Evolutionary conservation across 345 rosid species (phyloP).

Genomic region (Rhodomyrtus tomentosa): DNA sequence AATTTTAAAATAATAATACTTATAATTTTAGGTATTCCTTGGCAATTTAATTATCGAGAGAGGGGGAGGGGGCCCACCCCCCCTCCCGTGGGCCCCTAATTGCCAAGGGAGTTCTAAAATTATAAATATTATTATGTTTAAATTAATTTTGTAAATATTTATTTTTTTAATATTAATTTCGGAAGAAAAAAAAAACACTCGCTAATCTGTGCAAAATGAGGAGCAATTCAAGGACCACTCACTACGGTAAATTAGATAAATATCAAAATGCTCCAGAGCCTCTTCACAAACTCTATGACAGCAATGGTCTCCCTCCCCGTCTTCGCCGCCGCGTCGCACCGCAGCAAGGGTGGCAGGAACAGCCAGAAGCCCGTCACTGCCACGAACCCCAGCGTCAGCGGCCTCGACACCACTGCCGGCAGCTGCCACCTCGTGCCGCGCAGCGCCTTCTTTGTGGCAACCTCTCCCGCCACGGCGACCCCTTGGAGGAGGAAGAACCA

Average conservation of each 20-base stretch:
- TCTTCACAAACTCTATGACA: neutral
- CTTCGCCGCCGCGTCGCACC: slow-evolving; percentile 1
- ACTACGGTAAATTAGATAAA: neutral
- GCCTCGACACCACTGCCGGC: slow-evolving; percentile 1
- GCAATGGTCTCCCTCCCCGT: slow-evolving; percentile 7
- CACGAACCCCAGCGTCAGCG: slow-evolving; percentile 2
- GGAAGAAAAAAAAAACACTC: no score
- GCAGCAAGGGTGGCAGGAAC: slow-evolving; percentile 13
- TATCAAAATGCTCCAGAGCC: neutral
- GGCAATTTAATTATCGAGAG: no score
- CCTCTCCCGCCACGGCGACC: slow-evolving; percentile 1
- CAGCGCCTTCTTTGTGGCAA: neutral
- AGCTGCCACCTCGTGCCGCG: neutral
- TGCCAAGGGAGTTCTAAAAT: no score
- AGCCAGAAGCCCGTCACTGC: slow-evolving; percentile 10
- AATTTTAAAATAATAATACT: no score
- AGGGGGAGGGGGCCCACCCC: no score
- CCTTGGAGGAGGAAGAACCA: slow-evolving; percentile 20
- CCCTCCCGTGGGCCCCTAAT: no score
- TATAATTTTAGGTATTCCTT: no score
- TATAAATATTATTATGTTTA: no score
- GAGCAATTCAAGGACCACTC: neutral
- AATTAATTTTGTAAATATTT: no score
- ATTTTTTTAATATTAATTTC: no score
- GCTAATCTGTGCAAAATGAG: neutral